Base-by-base conservation (phyloP, 2,329 filamentous ascomycete genomes). In the Hyphodiscus sp. region DNA sequence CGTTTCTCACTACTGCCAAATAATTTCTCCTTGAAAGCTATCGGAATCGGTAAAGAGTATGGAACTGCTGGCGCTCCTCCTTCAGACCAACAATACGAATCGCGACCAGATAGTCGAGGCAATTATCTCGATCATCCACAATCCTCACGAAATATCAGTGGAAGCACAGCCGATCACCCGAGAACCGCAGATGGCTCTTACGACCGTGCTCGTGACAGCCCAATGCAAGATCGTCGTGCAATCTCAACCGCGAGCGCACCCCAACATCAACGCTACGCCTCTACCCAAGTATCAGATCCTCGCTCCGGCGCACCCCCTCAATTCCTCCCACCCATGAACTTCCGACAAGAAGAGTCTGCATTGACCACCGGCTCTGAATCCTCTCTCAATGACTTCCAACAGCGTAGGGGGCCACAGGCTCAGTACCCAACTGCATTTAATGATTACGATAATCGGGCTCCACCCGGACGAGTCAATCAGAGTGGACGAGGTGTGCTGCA, bases 1-100 rank as follows among this genome's bases (percentile, higher is more conserved):
- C 79, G 87, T 41, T 90, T 91, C 68, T 91, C 87, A 13, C 74
- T 91, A 23, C 76, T 90, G 38, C 83, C 83, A 2, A 72, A 75
- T 2, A 80, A 78, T 0, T 82, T 87, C 63, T 85, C 83, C 2
- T 70, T 86, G 63, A 86, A 82, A 65, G 76, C 79, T 1, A 83
- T 89, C 57, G 81, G 81, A 8, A 70, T 84, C 60, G 70, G 80
- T 63, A 78, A 79, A 70, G 75, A 85, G 48, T 58, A 59, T 50
- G 58, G 58, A 18, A 59, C 60, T n/a, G 56, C 62, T 15, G 56
- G 56, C 26, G 53, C 58, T 44, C 55, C 60, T 41, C 55, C 59
- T 6, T 58, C 58, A 15, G 58, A 64, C 48, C 51, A 56, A 19
- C 51, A 57, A 15, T 62, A 65, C 20, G 58, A 63, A 30, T 48